These are phyloP conservation scores for Ophiocordyceps australis DNA, from an alignment of 2,329 filamentous ascomycete genomes.

Conservation along the genomic window DNA sequence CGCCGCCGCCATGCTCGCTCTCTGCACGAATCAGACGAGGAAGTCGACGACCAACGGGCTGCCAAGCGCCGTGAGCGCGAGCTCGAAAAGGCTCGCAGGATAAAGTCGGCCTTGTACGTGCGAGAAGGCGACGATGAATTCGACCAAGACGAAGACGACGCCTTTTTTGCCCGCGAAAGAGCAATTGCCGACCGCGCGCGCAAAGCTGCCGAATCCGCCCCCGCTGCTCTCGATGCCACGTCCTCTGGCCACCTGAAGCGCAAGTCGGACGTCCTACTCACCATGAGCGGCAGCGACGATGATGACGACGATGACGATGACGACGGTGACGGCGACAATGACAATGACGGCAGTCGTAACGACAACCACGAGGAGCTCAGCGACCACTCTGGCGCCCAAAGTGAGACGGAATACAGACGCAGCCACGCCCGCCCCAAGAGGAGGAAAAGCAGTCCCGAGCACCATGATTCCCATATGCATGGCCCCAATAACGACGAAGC, in stretches of 20 bases:
- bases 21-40: constrained; percentile 39
- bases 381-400: no score
- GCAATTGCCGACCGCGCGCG: constrained; percentile 35
- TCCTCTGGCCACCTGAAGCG: no score
- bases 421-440: no score
- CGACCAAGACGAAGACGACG: constrained; percentile 51
- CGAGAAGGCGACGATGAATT: constrained; percentile 74
- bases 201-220: constrained; percentile 14
- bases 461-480: no score
- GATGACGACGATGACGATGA: constrained; percentile 11
- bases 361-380: constrained; percentile 6
- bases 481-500: no score
- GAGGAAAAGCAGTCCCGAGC: no score
- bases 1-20: constrained; percentile 22
- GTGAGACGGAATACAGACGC: no score
- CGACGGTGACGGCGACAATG: constrained; percentile 1
- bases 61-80: constrained; percentile 47
- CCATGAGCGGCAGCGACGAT: constrained; percentile 12
- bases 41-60: constrained; percentile 46
- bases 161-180: constrained; percentile 61
- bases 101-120: constrained; percentile 75
- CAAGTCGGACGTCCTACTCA: constrained; percentile 5
- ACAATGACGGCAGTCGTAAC: not conserved
- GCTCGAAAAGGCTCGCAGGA: constrained; percentile 55
- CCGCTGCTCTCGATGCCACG: no score